These are phyloP conservation scores for Aspergillus calidoustus DNA, from an alignment of 2,329 filamentous ascomycete genomes.

Conservation along the genomic window DNA sequence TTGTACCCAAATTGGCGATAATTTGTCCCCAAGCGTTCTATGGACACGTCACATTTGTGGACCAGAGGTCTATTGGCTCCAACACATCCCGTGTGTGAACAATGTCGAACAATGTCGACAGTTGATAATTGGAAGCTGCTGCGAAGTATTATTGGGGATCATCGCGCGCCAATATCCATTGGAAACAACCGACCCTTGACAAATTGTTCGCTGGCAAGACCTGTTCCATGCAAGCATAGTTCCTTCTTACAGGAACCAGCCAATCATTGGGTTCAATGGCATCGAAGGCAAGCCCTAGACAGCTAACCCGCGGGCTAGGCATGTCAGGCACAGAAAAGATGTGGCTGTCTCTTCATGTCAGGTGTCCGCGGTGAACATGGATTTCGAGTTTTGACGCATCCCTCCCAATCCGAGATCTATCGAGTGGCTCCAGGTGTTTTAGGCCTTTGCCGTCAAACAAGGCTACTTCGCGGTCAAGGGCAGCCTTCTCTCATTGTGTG, in stretches of 20 bases:
- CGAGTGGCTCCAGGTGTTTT: constrained; percentile 12
- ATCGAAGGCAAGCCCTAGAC: constrained; percentile 1
- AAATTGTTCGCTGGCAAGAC: constrained; percentile 26
- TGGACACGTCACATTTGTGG: constrained; percentile 27
- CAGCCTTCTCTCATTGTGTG: not conserved
- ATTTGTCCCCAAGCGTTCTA: constrained; percentile 8
- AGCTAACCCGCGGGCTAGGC: constrained; percentile 4
- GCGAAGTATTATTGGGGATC: constrained; percentile 26
- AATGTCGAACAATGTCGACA: constrained; percentile 15
- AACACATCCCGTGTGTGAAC: constrained; percentile 14
- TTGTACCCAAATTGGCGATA: constrained; percentile 7
- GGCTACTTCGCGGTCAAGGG: not conserved
- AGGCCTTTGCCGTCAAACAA: constrained; percentile 4
- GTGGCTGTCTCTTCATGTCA: not conserved
- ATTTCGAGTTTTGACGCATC: constrained; percentile 2
- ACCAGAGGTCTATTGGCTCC: constrained; percentile 16
- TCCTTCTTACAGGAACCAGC: constrained; percentile 3
- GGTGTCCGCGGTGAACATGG: constrained; percentile 6
- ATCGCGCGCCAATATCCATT: constrained; percentile 18
- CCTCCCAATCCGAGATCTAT: not conserved
- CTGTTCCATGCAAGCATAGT: constrained; percentile 22
- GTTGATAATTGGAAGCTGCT: constrained; percentile 19
- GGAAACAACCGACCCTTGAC: constrained; percentile 20
- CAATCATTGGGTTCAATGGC: constrained; percentile 7
- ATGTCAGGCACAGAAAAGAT: constrained; percentile 17